These are phyloP conservation scores for Mesotaenium endlicherianum DNA, from an alignment of 139 green algal species.

Conservation along the genomic window DNA sequence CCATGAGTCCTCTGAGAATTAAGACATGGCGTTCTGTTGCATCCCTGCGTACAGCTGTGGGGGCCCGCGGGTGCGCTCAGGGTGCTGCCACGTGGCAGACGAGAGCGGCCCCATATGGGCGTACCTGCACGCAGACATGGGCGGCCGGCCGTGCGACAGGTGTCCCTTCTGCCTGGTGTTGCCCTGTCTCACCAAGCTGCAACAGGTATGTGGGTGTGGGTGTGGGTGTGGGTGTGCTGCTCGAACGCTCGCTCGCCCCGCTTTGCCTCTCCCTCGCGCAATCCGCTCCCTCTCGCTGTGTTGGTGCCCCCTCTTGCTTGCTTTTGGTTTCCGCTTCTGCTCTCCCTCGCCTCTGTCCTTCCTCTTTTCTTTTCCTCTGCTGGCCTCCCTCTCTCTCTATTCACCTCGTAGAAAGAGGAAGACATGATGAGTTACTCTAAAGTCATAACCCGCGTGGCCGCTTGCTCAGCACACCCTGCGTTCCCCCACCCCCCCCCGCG, in stretches of 20 bases:
- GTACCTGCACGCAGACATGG: constrained; percentile 38
- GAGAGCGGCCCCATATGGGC: constrained; percentile 66
- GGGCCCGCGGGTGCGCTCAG: not conserved
- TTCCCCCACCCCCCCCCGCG: too few species aligned
- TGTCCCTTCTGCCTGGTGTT: constrained; percentile 73
- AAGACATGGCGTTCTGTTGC: too few species aligned
- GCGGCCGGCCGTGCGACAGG: constrained; percentile 6
- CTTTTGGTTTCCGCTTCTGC: too few species aligned
- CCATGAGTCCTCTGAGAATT: too few species aligned
- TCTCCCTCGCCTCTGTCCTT: too few species aligned
- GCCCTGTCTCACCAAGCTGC: constrained; percentile 54
- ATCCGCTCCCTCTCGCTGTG: not conserved
- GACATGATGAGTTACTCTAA: too few species aligned
- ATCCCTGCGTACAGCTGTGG: constrained; percentile 8
- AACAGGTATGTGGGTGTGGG: constrained; percentile 57
- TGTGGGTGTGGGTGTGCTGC: too few species aligned
- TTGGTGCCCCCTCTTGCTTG: not conserved
- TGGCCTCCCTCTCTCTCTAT: too few species aligned
- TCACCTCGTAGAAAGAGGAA: not conserved
- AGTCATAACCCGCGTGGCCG: too few species aligned
- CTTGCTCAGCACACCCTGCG: too few species aligned
- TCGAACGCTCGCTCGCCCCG: too few species aligned
- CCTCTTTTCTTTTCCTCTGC: not conserved
- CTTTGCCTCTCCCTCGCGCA: too few species aligned
- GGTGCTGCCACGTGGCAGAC: constrained; percentile 55